Base-by-base conservation (phyloP, 371 early-diverging fungal species). In the Phascolomyces articulosus region DNA sequence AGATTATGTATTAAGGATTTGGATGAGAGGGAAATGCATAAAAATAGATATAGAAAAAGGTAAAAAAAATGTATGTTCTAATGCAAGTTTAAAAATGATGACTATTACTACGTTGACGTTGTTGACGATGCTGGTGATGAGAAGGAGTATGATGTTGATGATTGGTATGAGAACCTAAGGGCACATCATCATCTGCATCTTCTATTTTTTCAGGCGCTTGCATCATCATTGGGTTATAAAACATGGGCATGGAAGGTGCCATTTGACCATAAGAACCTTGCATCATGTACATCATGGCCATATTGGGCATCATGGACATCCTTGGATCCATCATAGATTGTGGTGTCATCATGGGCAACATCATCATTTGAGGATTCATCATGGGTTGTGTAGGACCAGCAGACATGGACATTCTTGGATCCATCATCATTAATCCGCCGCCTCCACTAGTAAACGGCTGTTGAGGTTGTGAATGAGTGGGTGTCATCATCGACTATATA, bases 281-380 rank as follows among this genome's bases (percentile, higher is more conserved):
- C 57, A 56, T 60, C 60, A 64, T 60, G 26, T 60, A 41, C 62
- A 63, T 58, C 63, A 63, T 63, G n/a, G 38, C 34, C 63, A 68
- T 65, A 16, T 47, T 40, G 20, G 64, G 63, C 67, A 67, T 65
- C 67, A 67, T 67, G 16, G 58, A 70, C 70, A 68, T 69, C 10
- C 66, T 73, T 16, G 71, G 68, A 54, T 70, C 70, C 79, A 79
- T 76, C 74, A 79, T 72, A 16, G 53, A 64, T 27, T 69, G 71
- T 47, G 66, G 62, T 72, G 77, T 68, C 73, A 72, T 66, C 73
- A 77, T 65, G 24, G 66, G 49, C 49, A 57, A 58, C 67, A 67
- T 61, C 34, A 60, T 55, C 74, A 75, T 73, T 20, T 70, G 71
- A 11, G 78, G 75, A 65, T 74, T 71, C 75, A 78, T 70, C 73